Evolutionary conservation across 164 flowering plant genomes (phyloP).

Genomic region (Nymphaea colorata): DNA sequence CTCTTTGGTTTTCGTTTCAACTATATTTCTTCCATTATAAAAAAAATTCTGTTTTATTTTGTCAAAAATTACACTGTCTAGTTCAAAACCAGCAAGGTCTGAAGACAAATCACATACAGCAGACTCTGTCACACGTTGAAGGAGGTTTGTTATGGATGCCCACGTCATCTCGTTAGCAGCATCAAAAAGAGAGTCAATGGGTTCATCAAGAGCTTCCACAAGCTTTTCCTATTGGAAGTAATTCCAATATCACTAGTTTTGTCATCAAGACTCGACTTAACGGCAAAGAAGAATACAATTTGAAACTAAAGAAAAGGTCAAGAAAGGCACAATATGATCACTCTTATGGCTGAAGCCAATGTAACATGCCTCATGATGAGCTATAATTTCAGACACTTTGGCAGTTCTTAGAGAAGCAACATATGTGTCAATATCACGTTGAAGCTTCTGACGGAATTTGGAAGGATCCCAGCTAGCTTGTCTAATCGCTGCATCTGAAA

Average conservation of each 20-base stretch:
- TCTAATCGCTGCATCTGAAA: background rate
- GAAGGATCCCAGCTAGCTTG: constrained; percentile 42
- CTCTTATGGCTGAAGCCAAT: background rate
- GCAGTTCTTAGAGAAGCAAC: constrained; percentile 27
- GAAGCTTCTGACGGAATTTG: constrained; percentile 50
- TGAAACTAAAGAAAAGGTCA: background rate
- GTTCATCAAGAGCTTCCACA: constrained; percentile 30
- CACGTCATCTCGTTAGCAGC: constrained; percentile 45
- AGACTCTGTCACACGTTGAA: constrained; percentile 42
- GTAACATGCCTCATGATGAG: constrained; percentile 36
- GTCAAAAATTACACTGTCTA: constrained; percentile 32
- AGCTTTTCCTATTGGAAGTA: constrained; percentile 33
- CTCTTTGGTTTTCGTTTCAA: constrained; percentile 62
- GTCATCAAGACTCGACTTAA: too few species aligned
- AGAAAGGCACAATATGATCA: background rate
- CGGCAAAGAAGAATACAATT: too few species aligned
- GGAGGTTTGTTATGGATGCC: constrained; percentile 55
- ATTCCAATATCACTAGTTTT: background rate
- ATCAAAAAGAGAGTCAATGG: constrained; percentile 50
- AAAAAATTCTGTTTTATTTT: constrained; percentile 31
- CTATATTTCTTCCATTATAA: constrained; percentile 37
- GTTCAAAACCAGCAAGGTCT: constrained; percentile 42
- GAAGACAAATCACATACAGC: constrained; percentile 34
- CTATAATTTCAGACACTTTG: constrained; percentile 38
- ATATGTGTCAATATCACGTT: constrained; percentile 60